These are phyloP conservation scores for Crassisporium funariophilum DNA, from an alignment of 768 basidiomycete species.

Conservation along the genomic window DNA sequence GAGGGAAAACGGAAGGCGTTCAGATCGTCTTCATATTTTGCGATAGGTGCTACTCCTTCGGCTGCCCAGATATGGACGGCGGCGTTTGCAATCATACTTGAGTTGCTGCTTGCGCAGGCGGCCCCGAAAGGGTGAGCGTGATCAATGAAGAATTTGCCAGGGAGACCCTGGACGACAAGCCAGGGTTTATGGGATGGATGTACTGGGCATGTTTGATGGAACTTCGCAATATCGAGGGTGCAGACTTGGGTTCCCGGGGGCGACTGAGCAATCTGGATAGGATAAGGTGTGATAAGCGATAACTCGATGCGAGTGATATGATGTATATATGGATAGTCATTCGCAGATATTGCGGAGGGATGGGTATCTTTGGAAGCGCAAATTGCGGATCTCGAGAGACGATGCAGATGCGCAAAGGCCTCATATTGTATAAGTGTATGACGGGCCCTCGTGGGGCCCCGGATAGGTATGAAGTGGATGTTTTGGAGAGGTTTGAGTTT, in stretches of 20 bases:
- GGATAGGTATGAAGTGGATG: no score
- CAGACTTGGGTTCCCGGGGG: slow-evolving; percentile 33
- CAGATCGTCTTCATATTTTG: slow-evolving; percentile 29
- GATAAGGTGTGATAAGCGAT: not conserved
- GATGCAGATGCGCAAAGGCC: no score
- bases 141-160: slow-evolving; percentile 29
- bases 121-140: slow-evolving; percentile 33
- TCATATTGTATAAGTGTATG: no score
- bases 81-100: slow-evolving; percentile 31
- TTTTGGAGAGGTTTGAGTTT: no score
- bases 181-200: slow-evolving; percentile 32
- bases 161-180: slow-evolving; percentile 28
- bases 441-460: no score
- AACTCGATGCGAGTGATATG: not conserved
- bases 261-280: slow-evolving; percentile 27
- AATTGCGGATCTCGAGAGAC: no score
- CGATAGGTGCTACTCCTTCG: slow-evolving; percentile 16
- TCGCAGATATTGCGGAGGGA: not conserved
- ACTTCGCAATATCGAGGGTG: slow-evolving; percentile 34
- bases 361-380: no score
- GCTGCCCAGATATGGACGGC: slow-evolving; percentile 29
- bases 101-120: slow-evolving; percentile 29
- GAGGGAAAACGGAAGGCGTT: slow-evolving; percentile 23
- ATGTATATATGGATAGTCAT: not conserved
- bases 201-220: slow-evolving; percentile 35